Evolutionary conservation across 257 asterid genomes (phyloP).

Genomic region (Cynanchum wilfordii): DNA sequence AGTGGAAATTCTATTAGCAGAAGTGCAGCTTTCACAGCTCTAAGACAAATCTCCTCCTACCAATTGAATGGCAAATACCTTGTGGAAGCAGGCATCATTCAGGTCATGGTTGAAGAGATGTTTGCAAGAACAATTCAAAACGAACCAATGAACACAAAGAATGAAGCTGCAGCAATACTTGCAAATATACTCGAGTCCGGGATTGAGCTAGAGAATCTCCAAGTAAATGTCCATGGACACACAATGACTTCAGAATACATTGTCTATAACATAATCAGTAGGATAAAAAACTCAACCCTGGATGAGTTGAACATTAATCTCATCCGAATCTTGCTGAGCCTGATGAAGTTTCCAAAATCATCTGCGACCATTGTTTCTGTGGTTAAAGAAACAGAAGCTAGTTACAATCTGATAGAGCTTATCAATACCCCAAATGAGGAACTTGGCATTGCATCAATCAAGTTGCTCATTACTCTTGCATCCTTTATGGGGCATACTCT

Average conservation of each 20-base stretch:
- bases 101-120: conserved; percentile 65
- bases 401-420: conserved; percentile 58
- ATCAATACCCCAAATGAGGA: conserved; percentile 57
- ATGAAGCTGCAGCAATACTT: conserved; percentile 59
- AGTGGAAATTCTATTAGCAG: conserved; percentile 40
- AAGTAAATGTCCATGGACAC: conserved; percentile 52
- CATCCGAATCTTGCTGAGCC: conserved; percentile 43
- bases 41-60: conserved; percentile 51
- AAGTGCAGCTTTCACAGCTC: conserved; percentile 66
- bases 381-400: conserved; percentile 66
- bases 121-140: conserved; percentile 33
- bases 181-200: conserved; percentile 73
- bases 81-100: conserved; percentile 52
- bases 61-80: conserved; percentile 47
- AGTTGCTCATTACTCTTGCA: conserved; percentile 46
- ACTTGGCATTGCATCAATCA: conserved; percentile 50
- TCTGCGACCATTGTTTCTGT: conserved; percentile 54
- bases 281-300: conserved; percentile 43
- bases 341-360: conserved; percentile 56
- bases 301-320: conserved; percentile 59
- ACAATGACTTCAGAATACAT: conserved; percentile 66
- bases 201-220: conserved; percentile 41
- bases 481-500: conserved; percentile 73
- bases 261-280: conserved; percentile 44
- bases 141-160: conserved; percentile 44